Evolutionary conservation across 2,329 filamentous ascomycete genomes (phyloP), one percentile per base, ranked within the genome.

Genomic region (Hypoxylon sp.): DNA sequence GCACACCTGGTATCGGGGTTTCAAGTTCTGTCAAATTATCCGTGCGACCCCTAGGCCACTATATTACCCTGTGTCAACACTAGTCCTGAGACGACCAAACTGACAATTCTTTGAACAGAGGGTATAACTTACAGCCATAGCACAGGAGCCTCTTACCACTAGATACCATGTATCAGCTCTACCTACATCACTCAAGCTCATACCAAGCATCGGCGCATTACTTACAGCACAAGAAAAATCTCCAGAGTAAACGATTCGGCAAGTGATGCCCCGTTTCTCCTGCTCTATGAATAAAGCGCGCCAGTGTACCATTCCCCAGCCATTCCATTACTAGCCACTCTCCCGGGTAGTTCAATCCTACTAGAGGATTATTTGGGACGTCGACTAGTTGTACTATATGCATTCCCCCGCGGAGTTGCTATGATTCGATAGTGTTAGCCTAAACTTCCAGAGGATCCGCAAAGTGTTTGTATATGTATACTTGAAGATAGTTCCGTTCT

Each of bases 211-310:
- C 13, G 31, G 36, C 2, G 11, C 16, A 12, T 45, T 7, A 53
- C 51, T 44, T 54, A 54, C 51, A 21, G 34, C 51, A 54, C 16
- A 48, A 45, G 21, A 54, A 48, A 9, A 53, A 48, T 30, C 43
- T 48, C 50, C 50, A 53, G 21, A 53, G 50, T 16, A 53, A 30
- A 26, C 51, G 51, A 7, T 54, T 54, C 12, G 51, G 44, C 35
- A 54, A 23, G 4, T 21, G 25, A 2, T 6, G 4, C 23, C 34
- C 34, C 2, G 7, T 2, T 7, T 11, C 1, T 9, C 4, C 13
- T 27, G 43, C 50, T 7, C 25, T 48, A 4, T 1, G 0, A 12
- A 53, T 27, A 13, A 54, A 54, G 2, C 35, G 7, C 2, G 5
- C n/a, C 1, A 54, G 1, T 3, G 37, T 41, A 27, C 51, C 51